Percentiles rank a stretch among this genome's conserved stretches.
phyloP scores from a whole-genome alignment of 306 rosid species.

The Citrullus amarus region DNA sequence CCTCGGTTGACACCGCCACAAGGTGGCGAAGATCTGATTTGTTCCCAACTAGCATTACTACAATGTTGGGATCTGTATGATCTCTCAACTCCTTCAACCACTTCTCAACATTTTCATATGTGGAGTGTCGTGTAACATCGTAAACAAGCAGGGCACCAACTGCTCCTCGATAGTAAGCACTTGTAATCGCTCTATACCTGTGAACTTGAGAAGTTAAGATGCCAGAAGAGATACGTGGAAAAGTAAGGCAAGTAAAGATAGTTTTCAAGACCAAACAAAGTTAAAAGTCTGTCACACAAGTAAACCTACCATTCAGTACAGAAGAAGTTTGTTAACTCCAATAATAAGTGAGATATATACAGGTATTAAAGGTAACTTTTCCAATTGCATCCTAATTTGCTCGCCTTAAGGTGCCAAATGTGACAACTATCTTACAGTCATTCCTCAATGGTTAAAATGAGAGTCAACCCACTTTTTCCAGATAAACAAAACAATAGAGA shows the following conservation, averaged over 20 bases:
- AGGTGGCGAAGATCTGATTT: conserved; percentile 50
- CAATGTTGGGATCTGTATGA: conserved; percentile 50
- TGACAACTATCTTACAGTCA: not conserved
- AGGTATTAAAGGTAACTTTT: not conserved
- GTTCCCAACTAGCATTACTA: conserved; percentile 51
- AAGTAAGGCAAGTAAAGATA: not conserved
- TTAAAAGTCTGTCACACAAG: not conserved
- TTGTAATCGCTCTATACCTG: conserved; percentile 51
- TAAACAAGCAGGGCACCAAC: conserved; percentile 48
- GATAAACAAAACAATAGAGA: not conserved
- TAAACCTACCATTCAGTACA: not conserved
- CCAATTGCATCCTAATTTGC: not conserved
- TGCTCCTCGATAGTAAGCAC: conserved; percentile 56
- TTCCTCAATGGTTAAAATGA: not conserved
- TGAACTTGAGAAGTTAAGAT: conserved; percentile 2
- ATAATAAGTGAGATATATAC: not conserved
- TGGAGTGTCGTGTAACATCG: conserved; percentile 42
- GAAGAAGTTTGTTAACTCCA: not conserved
- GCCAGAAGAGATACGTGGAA: not conserved
- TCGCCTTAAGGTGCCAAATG: not conserved
- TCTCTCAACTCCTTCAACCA: conserved; percentile 51
- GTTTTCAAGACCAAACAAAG: not conserved
- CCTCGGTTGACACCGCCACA: conserved; percentile 39
- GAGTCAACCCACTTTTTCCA: not conserved
- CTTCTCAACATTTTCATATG: conserved; percentile 40